phyloP scores from a whole-genome alignment of 768 basidiomycete species.

The Trametes gibbosa region DNA sequence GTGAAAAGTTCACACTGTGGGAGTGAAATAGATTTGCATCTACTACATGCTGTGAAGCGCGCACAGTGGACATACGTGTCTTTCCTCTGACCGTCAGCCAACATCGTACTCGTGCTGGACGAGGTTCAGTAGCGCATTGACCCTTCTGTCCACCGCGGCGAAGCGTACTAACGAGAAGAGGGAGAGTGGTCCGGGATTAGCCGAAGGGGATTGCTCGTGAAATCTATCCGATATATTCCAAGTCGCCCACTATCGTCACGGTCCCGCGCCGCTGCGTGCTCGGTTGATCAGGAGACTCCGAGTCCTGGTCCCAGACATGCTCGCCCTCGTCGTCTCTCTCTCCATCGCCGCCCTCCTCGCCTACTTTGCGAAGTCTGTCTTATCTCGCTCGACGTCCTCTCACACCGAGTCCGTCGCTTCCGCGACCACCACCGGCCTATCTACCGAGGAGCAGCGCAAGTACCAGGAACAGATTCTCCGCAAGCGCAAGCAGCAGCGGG shows the following conservation, averaged over 20 bases:
- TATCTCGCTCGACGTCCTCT: constrained; percentile 1
- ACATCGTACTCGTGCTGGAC: no score
- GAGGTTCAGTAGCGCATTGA: no score
- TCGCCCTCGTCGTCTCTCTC: constrained; percentile 31
- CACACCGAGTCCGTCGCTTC: constrained; percentile 12
- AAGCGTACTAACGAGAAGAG: background rate
- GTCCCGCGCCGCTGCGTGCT: no score
- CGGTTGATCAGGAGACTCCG: no score
- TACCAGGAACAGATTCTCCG: constrained; percentile 18
- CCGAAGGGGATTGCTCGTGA: constrained; percentile 6
- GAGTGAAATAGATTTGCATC: no score
- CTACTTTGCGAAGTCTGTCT: constrained; percentile 18
- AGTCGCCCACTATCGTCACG: background rate
- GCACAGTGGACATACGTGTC: no score
- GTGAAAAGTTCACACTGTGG: no score
- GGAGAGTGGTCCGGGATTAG: constrained; percentile 3
- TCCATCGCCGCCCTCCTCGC: constrained; percentile 30
- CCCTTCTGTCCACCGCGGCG: no score
- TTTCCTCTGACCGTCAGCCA: no score
- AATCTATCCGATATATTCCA: constrained; percentile 10
- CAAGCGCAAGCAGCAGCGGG: constrained; percentile 26
- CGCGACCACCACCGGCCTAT: constrained; percentile 4
- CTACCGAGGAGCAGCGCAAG: constrained; percentile 14
- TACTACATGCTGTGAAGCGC: no score
- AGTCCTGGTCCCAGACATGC: no score